Evolutionary conservation across 106 monocot genomes (phyloP).

Genomic region (Platanthera guangdongensis): DNA sequence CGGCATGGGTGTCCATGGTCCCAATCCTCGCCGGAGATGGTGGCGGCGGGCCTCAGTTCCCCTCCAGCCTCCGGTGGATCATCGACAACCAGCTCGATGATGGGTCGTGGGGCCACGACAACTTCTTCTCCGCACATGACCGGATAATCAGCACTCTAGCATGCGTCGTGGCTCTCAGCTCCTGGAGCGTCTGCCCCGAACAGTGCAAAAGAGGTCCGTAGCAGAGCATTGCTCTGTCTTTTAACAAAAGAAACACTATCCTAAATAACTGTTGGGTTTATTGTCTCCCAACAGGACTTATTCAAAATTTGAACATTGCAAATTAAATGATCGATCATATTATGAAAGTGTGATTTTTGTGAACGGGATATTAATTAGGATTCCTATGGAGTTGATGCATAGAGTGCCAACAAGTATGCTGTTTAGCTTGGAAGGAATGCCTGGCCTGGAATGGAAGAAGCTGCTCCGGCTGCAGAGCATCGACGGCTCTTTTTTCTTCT

Average conservation of each 20-base stretch:
- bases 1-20: slow-evolving; percentile 84
- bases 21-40: neutral
- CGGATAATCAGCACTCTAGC: slow-evolving; percentile 85
- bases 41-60: slow-evolving; percentile 49
- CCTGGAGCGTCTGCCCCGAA: slow-evolving; percentile 39
- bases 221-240: neutral
- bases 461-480: slow-evolving; percentile 51
- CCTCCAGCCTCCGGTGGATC: slow-evolving; percentile 69
- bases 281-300: no score
- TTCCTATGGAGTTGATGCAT: slow-evolving; percentile 75
- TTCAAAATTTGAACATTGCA: no score
- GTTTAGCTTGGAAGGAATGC: slow-evolving; percentile 85
- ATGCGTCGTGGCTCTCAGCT: slow-evolving; percentile 58
- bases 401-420: slow-evolving; percentile 76
- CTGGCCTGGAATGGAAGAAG: slow-evolving; percentile 53
- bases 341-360: no score
- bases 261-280: no score
- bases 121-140: slow-evolving; percentile 57
- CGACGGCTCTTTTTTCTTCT: slow-evolving; percentile 86
- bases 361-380: slow-evolving; percentile 25
- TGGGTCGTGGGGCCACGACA: slow-evolving; percentile 77
- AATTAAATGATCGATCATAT: no score
- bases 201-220: slow-evolving; percentile 35
- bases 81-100: slow-evolving; percentile 58
- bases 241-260: neutral